A percentile compares a stretch with the other conserved stretches of the same genome.
phyloP scores from a whole-genome alignment of 179 eudicot genomes.

The Spinacia oleracea region DNA sequence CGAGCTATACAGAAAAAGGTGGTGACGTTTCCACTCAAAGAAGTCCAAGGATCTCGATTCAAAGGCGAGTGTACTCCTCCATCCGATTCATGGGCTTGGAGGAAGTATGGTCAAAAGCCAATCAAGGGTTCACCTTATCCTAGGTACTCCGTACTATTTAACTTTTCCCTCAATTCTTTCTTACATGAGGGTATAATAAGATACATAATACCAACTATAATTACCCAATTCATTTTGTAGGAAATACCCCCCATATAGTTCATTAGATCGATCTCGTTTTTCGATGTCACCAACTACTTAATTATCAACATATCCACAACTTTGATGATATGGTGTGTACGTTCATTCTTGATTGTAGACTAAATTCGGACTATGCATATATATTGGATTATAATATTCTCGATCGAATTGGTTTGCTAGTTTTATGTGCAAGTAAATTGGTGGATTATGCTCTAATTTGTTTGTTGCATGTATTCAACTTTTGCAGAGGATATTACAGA shows the following conservation, averaged over 20 bases:
- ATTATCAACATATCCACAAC: background rate
- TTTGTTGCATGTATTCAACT: background rate
- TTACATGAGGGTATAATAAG: too few relatives aligned
- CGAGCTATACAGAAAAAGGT: slow-evolving; percentile 57
- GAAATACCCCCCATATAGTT: too few relatives aligned
- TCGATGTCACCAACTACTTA: background rate
- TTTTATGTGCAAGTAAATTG: background rate
- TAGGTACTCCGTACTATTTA: slow-evolving; percentile 34
- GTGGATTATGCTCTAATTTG: background rate
- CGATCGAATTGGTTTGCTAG: too few relatives aligned
- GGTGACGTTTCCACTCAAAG: slow-evolving; percentile 61
- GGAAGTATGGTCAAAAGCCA: slow-evolving; percentile 89
- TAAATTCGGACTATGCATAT: background rate
- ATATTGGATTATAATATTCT: background rate
- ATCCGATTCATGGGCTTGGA: slow-evolving; percentile 92
- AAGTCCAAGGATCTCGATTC: slow-evolving; percentile 58
- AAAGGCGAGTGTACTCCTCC: slow-evolving; percentile 79
- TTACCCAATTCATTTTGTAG: too few relatives aligned
- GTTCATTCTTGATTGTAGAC: too few relatives aligned
- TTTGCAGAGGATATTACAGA: slow-evolving; percentile 70
- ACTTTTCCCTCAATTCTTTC: too few relatives aligned
- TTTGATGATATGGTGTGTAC: background rate
- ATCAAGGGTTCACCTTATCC: slow-evolving; percentile 94
- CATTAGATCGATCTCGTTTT: background rate
- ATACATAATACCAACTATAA: too few relatives aligned